Percentiles rank a stretch among this genome's conserved stretches.
phyloP scores from a whole-genome alignment of 2,329 filamentous ascomycete genomes.

The Tolypocladium ophioglossoides region DNA sequence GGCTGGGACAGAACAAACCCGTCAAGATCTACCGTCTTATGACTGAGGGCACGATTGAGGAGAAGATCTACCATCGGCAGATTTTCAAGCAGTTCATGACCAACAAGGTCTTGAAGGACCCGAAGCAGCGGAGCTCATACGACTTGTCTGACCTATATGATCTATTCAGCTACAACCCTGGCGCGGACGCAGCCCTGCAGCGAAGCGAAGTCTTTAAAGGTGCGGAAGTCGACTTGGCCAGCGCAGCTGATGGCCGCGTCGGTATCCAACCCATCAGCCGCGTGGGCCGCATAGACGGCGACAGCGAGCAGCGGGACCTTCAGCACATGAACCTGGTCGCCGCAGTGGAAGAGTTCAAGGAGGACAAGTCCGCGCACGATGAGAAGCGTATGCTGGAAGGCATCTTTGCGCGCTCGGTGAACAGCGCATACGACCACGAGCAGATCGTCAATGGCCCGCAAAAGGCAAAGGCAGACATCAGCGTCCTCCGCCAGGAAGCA shows the following conservation, averaged over 20 bases:
- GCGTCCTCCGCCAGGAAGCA: slow-evolving; percentile 73
- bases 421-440: slow-evolving; percentile 89
- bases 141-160: slow-evolving; percentile 86
- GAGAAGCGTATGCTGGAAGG: slow-evolving; percentile 78
- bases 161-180: slow-evolving; percentile 60
- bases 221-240: slow-evolving; percentile 52
- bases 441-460: slow-evolving; percentile 73
- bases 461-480: slow-evolving; percentile 61
- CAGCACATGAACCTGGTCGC: slow-evolving; percentile 49
- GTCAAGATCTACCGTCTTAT: slow-evolving; percentile 97
- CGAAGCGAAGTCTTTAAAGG: slow-evolving; percentile 80
- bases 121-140: slow-evolving; percentile 86
- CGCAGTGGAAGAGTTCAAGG: slow-evolving; percentile 53
- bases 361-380: slow-evolving; percentile 38
- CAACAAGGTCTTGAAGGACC: slow-evolving; percentile 91
- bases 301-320: slow-evolving; percentile 32
- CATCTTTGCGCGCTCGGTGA: slow-evolving; percentile 79
- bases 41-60: slow-evolving; percentile 95
- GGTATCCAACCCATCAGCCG: slow-evolving; percentile 2
- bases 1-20: slow-evolving; percentile 85
- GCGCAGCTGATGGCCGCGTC: slow-evolving; percentile 1
- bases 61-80: slow-evolving; percentile 98
- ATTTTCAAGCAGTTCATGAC: slow-evolving; percentile 98
- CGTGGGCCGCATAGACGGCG: slow-evolving; percentile 4
- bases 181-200: slow-evolving; percentile 51